Base-by-base conservation (phyloP, 1,284 basidiomycete species). In the Ceratobasidium sp. region DNA sequence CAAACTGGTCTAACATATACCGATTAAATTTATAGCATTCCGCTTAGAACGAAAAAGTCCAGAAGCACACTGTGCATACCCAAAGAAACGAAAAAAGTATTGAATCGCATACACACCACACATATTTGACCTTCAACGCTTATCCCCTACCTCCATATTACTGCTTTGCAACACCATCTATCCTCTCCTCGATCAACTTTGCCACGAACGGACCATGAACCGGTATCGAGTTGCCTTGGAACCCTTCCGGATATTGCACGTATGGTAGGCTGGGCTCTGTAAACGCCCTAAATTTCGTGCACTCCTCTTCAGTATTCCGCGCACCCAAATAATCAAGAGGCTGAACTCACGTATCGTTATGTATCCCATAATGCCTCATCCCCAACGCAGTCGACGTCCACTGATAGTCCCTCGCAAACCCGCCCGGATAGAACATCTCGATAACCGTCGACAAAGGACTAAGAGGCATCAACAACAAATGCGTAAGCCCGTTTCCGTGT, bases 191-290 rank as follows among this genome's bases (percentile, higher is more conserved):
- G 51, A 80, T 80, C 58, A 81, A 53, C 9, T 66, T 60, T 12
- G 80, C 80, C 18, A 81, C 79, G 20, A 66, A 66, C 23, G 78
- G 56, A 3, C 80, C 80, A 68, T 81, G 83, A 49, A 87, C 81
- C 1, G 86, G 86, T 69, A 87, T 87, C 67, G 84, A 84, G 79
- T 87, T 86, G 58, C 86, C 86, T 78, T 87, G 86, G 85, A 87
- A 87, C 9, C 86, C 86, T 56, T 86, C 85, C 1, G 86, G 86
- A 80, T 86, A 86, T 5, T 83, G 82, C 7, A 86, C 84, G 20
- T 82, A 81, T 2, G 86, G 86, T 12, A 82, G 83, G 66, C 86
- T 83, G 3, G 86, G 86, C 7, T 82, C 81, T 1, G 86, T 86
- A 77, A 60, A 71, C 39, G 72, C 77, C 7, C 80, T 33, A 33